phyloP scores from a whole-genome alignment of 192 early-diverging fungal species.

The Allomyces macrogynus region DNA sequence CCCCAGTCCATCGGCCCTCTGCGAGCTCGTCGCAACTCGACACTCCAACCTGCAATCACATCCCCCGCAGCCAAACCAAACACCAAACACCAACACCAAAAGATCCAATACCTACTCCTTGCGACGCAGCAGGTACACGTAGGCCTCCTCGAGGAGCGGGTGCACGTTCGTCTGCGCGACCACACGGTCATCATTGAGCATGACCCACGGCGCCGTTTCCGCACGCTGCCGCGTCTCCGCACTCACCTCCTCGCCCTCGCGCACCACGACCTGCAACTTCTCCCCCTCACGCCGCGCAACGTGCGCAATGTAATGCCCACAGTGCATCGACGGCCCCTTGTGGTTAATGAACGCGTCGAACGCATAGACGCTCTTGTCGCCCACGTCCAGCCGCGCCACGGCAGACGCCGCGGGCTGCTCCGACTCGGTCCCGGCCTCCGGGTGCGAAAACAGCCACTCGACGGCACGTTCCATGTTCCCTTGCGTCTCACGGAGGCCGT shows the following conservation, averaged over 20 bases:
- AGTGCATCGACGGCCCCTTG: slow-evolving; percentile 84
- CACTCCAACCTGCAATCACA: too few species aligned
- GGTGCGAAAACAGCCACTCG: slow-evolving; percentile 82
- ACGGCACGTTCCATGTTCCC: slow-evolving; percentile 77
- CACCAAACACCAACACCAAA: not conserved
- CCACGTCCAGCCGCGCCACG: slow-evolving; percentile 3
- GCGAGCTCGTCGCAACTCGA: too few species aligned
- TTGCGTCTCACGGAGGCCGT: slow-evolving; percentile 55
- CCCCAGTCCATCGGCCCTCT: too few species aligned
- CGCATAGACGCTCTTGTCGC: slow-evolving; percentile 21
- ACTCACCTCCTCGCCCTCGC: too few species aligned
- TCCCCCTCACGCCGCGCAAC: slow-evolving; percentile 15
- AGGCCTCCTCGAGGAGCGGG: slow-evolving; percentile 42
- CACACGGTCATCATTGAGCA: slow-evolving; percentile 95
- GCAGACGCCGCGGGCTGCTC: slow-evolving; percentile 7
- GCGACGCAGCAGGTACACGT: slow-evolving; percentile 47
- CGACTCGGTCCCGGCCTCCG: slow-evolving; percentile 39
- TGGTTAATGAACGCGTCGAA: slow-evolving; percentile 77
- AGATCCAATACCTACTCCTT: not conserved
- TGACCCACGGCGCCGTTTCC: slow-evolving; percentile 53
- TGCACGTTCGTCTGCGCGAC: slow-evolving; percentile 36
- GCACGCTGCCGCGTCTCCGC: not conserved
- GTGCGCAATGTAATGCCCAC: slow-evolving; percentile 90
- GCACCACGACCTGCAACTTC: too few species aligned
- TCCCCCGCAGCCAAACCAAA: not conserved